Evolutionary conservation across 257 asterid genomes (phyloP).

Genomic region (Solanum etuberosum): DNA sequence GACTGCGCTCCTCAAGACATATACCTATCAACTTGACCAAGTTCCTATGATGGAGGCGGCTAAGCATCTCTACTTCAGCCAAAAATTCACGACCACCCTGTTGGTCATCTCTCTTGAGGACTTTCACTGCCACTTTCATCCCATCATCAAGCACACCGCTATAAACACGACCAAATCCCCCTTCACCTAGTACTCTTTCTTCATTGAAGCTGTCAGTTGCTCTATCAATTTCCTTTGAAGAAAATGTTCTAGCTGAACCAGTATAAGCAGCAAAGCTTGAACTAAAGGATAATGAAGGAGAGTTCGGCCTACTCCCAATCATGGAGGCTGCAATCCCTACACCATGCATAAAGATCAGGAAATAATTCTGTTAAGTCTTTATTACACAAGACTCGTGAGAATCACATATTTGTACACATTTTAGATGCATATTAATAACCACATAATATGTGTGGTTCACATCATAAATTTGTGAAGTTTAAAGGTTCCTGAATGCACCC

Average conservation of each 20-base stretch:
- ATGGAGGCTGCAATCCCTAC: conserved; percentile 42
- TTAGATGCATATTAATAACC: neutral
- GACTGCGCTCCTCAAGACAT: conserved; percentile 66
- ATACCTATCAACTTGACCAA: conserved; percentile 84
- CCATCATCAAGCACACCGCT: conserved; percentile 82
- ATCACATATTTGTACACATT: neutral
- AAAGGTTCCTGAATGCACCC: neutral
- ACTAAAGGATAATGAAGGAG: conserved; percentile 59
- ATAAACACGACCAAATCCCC: conserved; percentile 91
- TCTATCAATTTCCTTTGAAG: conserved; percentile 52
- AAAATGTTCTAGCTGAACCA: conserved; percentile 72
- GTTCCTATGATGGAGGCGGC: conserved; percentile 88
- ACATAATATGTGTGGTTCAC: neutral
- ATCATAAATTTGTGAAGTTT: neutral
- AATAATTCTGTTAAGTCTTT: neutral
- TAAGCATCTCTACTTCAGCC: conserved; percentile 97
- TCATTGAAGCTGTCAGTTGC: conserved; percentile 81
- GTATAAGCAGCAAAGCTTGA: conserved; percentile 74
- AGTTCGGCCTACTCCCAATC: conserved; percentile 51
- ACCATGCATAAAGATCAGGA: neutral
- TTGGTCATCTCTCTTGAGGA: conserved; percentile 86
- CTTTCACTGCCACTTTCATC: conserved; percentile 63
- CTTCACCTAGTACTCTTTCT: conserved; percentile 73
- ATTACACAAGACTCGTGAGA: neutral
- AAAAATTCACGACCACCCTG: conserved; percentile 88